Evolutionary conservation across 2,329 filamentous ascomycete species (phyloP), one percentile per base, ranked within the genome.

Genomic region (Biscogniauxia marginata): DNA sequence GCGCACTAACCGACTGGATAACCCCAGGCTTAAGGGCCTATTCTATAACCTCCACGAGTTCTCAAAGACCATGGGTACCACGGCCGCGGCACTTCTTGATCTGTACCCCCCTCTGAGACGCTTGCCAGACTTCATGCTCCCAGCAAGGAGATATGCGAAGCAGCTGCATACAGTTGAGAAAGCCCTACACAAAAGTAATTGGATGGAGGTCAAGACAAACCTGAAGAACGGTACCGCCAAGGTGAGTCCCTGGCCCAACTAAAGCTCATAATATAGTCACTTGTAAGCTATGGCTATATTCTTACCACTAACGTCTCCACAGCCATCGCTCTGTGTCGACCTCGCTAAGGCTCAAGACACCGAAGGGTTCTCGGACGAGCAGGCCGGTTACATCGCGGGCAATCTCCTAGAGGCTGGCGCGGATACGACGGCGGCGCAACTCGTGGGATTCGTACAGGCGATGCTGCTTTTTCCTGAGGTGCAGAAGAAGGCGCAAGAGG

Each of bases 381-480:
- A 70, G 50, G 73, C 71, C 4, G 64, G 62, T 0, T 75, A 74
- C 51, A 72, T 74, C 24, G 56, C 59, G 46, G 64, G 63, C 43
- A 63, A 62, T n/a, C 53, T 66, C 4, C 55, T 70, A 8, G 66
- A 69, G 34, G 73, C 71, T 7, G 72, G 71, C 11, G 67, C 73
- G 1, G 73, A 78, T 21, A 79, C 77, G 21, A 75, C 78, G 48
- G 74, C 75, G 11, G 76, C 62, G 21, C 62, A 64, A 52, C 60
- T 78, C 62, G 74, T 77, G 64, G 78, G 77, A 64, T 78, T 78
- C 65, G 62, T 77, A 46, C 77, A 77, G 74, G 71, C 73, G 59
- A 77, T 80, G 77, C 72, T 71, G 19, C 68, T 79, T 59, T 75
- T 79, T 57, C 79, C 79, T 0, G 74, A 77, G 57, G 79, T 78